Conservation (phyloP, 2,329 filamentous ascomycete species). For the Decorospora gaudefroyi region DNA sequence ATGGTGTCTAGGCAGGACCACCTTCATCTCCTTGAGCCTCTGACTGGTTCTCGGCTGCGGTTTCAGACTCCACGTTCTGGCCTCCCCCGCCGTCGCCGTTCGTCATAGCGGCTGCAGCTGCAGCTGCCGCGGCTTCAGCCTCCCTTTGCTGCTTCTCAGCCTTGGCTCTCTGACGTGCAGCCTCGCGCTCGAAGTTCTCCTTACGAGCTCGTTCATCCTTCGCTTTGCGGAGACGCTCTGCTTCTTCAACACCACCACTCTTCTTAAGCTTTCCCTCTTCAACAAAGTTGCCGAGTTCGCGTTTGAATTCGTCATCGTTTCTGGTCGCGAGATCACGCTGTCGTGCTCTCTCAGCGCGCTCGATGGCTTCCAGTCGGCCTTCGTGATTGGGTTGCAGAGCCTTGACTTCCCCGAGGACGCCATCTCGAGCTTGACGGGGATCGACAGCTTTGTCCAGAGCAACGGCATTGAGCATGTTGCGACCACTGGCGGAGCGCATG, state of each 20-base stretch:
- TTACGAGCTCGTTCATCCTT: conserved; percentile 86
- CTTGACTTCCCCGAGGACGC: conserved; percentile 87
- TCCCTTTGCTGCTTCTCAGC: conserved; percentile 52
- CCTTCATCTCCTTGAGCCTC: conserved; percentile 45
- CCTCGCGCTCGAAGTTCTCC: conserved; percentile 67
- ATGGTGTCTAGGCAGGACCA: conserved; percentile 41
- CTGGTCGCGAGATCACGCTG: conserved; percentile 85
- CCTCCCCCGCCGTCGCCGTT: conserved; percentile 33
- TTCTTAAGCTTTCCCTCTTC: conserved; percentile 92
- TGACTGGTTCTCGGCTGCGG: conserved; percentile 26
- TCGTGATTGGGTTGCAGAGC: conserved; percentile 95
- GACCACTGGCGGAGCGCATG: conserved; percentile 56
- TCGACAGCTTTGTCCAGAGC: conserved; percentile 61
- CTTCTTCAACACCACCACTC: conserved; percentile 91
- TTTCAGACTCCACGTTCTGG: conserved; percentile 28
- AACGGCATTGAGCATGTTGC: conserved; percentile 42
- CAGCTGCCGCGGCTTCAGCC: conserved; percentile 39
- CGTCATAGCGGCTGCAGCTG: conserved; percentile 24
- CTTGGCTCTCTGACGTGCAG: conserved; percentile 51
- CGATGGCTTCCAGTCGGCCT: conserved; percentile 88
- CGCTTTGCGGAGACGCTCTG: conserved; percentile 78
- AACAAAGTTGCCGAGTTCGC: conserved; percentile 84
- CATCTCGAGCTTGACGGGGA: conserved; percentile 83
- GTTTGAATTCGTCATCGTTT: conserved; percentile 74
- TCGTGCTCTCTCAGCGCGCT: conserved; percentile 89